Percentiles rank a stretch among this genome's conserved stretches.
Evolutionary conservation across 73 alveolate species (phyloP).

Genomic region (Blepharisma japonicum): DNA sequence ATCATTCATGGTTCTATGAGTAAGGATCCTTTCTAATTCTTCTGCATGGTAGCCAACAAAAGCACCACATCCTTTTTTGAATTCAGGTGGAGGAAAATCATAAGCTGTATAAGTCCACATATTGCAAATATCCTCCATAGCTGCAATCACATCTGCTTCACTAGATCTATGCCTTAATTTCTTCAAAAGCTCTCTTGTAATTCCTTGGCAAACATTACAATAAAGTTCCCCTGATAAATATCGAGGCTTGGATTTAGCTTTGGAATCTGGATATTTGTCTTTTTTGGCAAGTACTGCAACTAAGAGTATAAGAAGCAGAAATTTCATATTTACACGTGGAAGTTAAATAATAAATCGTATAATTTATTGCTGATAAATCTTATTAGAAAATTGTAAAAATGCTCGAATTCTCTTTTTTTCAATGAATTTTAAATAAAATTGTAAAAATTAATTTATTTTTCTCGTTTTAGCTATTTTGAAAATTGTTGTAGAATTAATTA

Average conservation of each 20-base stretch:
- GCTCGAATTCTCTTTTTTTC: too few relatives aligned
- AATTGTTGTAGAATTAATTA: too few relatives aligned
- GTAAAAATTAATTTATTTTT: too few relatives aligned
- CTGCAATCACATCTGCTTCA: slow-evolving; percentile 74
- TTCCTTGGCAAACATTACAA: slow-evolving; percentile 89
- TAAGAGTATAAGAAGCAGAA: background rate
- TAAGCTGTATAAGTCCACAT: slow-evolving; percentile 75
- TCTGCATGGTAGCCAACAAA: slow-evolving; percentile 79
- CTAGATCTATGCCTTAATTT: slow-evolving; percentile 62
- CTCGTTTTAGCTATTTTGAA: too few relatives aligned
- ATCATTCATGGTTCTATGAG: slow-evolving; percentile 65
- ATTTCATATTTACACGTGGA: background rate
- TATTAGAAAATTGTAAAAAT: too few relatives aligned
- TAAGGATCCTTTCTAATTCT: slow-evolving; percentile 64
- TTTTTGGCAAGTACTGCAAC: background rate
- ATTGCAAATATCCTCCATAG: slow-evolving; percentile 74
- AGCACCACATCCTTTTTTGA: slow-evolving; percentile 85
- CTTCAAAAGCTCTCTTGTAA: slow-evolving; percentile 73
- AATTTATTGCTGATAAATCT: too few relatives aligned
- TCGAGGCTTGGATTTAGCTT: slow-evolving; percentile 5
- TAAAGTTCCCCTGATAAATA: slow-evolving; percentile 61
- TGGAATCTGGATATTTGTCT: slow-evolving; percentile 9
- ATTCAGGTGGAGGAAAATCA: slow-evolving; percentile 92
- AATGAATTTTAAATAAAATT: too few relatives aligned
- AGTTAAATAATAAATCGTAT: too few relatives aligned